Percentiles rank a stretch among this genome's conserved stretches.
These are phyloP conservation scores for Vigna reflexopilosa DNA, from an alignment of 306 rosid genomes.

Conservation along the genomic window DNA sequence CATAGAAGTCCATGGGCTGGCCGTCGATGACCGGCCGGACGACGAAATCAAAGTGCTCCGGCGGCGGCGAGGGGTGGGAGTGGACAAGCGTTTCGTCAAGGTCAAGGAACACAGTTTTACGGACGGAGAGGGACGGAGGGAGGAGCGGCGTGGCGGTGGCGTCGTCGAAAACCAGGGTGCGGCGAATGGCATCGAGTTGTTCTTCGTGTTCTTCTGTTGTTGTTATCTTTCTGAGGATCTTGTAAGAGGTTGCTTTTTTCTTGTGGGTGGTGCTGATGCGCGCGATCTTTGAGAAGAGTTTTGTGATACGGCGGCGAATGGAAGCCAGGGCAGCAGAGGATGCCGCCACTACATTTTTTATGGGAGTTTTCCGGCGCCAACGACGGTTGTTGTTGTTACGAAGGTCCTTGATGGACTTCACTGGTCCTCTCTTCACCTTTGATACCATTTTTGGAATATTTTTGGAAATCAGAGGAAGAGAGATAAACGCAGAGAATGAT, in stretches of 20 bases:
- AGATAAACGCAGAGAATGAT: neutral
- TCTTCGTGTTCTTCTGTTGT: neutral
- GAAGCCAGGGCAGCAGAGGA: slow-evolving; percentile 67
- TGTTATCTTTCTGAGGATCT: slow-evolving; percentile 57
- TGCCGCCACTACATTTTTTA: slow-evolving; percentile 55
- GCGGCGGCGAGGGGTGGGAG: slow-evolving; percentile 61
- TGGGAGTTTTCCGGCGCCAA: slow-evolving; percentile 64
- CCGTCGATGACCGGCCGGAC: slow-evolving; percentile 81
- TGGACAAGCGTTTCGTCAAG: slow-evolving; percentile 88
- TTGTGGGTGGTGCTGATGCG: slow-evolving; percentile 54
- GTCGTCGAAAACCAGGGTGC: slow-evolving; percentile 56
- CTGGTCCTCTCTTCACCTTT: slow-evolving; percentile 64
- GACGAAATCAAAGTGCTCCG: slow-evolving; percentile 70
- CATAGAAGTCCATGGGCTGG: slow-evolving; percentile 66
- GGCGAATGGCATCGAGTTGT: slow-evolving; percentile 29
- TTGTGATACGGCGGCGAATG: slow-evolving; percentile 78
- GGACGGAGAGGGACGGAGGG: slow-evolving; percentile 31
- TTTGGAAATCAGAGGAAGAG: neutral
- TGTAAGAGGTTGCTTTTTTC: slow-evolving; percentile 53
- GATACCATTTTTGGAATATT: slow-evolving; percentile 65
- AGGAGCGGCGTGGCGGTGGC: slow-evolving; percentile 48
- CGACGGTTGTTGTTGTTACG: slow-evolving; percentile 58
- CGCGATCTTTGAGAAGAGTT: slow-evolving; percentile 69
- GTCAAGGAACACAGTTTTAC: slow-evolving; percentile 74
- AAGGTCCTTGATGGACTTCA: slow-evolving; percentile 58